Evolutionary conservation across 2,329 filamentous ascomycete genomes (phyloP).

Genomic region (Dothistroma septosporum): DNA sequence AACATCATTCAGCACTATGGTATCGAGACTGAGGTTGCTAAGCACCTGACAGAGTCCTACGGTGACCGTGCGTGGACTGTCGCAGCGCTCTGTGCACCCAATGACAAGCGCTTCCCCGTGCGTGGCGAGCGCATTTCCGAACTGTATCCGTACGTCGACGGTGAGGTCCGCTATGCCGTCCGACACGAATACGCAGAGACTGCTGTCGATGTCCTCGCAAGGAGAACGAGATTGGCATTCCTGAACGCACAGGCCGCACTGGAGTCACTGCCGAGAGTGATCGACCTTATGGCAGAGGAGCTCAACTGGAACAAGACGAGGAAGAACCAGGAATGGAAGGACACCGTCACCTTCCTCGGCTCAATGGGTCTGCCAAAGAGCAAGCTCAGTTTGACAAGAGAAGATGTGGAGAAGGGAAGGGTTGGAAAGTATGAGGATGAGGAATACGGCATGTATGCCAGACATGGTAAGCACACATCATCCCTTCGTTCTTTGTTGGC

Average conservation of each 20-base stretch:
- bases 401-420: conserved; percentile 56
- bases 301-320: conserved; percentile 70
- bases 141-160: conserved; percentile 87
- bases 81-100: conserved; percentile 72
- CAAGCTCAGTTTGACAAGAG: conserved; percentile 52
- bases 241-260: conserved; percentile 87
- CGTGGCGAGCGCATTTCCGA: conserved; percentile 73
- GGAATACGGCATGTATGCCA: conserved; percentile 47
- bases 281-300: conserved; percentile 85
- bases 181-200: conserved; percentile 89
- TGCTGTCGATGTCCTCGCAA: conserved; percentile 79
- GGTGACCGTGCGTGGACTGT: conserved; percentile 92
- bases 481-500: background rate
- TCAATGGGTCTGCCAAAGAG: conserved; percentile 60
- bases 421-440: conserved; percentile 48
- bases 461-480: conserved; percentile 42
- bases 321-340: conserved; percentile 76
- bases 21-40: conserved; percentile 85
- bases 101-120: conserved; percentile 74
- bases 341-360: conserved; percentile 56
- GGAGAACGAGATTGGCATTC: conserved; percentile 81
- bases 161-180: conserved; percentile 84
- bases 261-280: conserved; percentile 76
- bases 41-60: conserved; percentile 81
- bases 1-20: conserved; percentile 92